phyloP scores from a whole-genome alignment of 2,329 filamentous ascomycete species.

The Hymenoscyphus linearis region DNA sequence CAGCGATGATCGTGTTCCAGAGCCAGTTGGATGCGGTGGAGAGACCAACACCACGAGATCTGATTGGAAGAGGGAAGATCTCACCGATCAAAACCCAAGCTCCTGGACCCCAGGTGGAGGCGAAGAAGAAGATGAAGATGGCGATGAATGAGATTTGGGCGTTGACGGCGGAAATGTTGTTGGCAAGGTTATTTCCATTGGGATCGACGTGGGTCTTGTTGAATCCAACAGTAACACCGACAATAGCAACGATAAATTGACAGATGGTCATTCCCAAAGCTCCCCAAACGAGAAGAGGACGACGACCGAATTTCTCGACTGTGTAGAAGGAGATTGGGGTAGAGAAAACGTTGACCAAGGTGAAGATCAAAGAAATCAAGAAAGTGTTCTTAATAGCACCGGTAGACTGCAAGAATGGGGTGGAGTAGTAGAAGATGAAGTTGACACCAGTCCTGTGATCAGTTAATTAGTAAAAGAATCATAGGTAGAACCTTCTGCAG shows the following conservation, averaged over 20 bases:
- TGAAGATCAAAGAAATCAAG: slow-evolving; percentile 85
- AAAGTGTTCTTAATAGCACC: slow-evolving; percentile 68
- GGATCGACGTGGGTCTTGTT: slow-evolving; percentile 48
- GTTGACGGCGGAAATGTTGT: slow-evolving; percentile 44
- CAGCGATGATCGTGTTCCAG: slow-evolving; percentile 76
- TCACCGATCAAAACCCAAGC: slow-evolving; percentile 80
- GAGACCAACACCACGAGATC: slow-evolving; percentile 72
- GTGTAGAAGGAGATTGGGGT: slow-evolving; percentile 78
- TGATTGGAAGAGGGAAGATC: slow-evolving; percentile 81
- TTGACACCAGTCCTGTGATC: slow-evolving; percentile 78
- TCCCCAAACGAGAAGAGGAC: slow-evolving; percentile 71
- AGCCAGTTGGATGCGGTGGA: slow-evolving; percentile 64
- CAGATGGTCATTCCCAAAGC: slow-evolving; percentile 77
- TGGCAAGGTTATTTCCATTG: slow-evolving; percentile 39
- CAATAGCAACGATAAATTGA: slow-evolving; percentile 79
- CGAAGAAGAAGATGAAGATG: slow-evolving; percentile 79
- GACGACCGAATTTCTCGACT: slow-evolving; percentile 78
- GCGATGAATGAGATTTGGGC: slow-evolving; percentile 84
- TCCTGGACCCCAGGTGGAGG: slow-evolving; percentile 76
- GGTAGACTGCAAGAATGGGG: slow-evolving; percentile 76
- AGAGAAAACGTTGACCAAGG: slow-evolving; percentile 80
- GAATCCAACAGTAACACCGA: slow-evolving; percentile 21
- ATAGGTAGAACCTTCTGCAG: slow-evolving; percentile 60
- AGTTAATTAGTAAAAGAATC: slow-evolving; percentile 72
- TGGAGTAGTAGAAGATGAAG: slow-evolving; percentile 86